These are phyloP conservation scores for Sclerotinia trifoliorum DNA, from an alignment of 2,329 filamentous ascomycete genomes.

Conservation along the genomic window DNA sequence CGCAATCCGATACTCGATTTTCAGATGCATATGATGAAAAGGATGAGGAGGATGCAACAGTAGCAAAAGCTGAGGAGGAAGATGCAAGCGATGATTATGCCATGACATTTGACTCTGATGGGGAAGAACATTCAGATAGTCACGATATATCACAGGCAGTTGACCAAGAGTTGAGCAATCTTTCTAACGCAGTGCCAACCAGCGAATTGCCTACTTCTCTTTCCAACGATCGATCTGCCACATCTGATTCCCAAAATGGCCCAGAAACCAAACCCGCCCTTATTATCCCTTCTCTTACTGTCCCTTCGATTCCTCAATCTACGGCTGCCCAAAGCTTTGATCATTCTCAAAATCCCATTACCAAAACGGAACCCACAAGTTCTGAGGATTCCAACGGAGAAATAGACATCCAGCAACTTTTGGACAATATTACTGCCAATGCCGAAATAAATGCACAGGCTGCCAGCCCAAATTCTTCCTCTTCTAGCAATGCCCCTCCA, in stretches of 20 bases:
- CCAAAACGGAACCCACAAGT: slow-evolving; percentile 27
- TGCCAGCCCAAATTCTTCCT: slow-evolving; percentile 29
- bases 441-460: slow-evolving; percentile 39
- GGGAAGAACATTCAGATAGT: slow-evolving; percentile 39
- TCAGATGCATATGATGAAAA: slow-evolving; percentile 41
- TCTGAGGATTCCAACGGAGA: slow-evolving; percentile 37
- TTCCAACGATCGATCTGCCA: slow-evolving; percentile 27
- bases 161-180: slow-evolving; percentile 34
- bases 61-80: slow-evolving; percentile 27
- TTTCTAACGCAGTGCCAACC: slow-evolving; percentile 33
- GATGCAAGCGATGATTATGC: slow-evolving; percentile 42
- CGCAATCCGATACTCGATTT: slow-evolving; percentile 38
- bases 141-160: slow-evolving; percentile 38
- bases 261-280: slow-evolving; percentile 30
- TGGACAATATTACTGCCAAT: slow-evolving; percentile 43
- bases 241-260: slow-evolving; percentile 27
- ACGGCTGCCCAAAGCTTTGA: slow-evolving; percentile 28
- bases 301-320: slow-evolving; percentile 27
- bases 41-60: slow-evolving; percentile 29
- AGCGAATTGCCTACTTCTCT: slow-evolving; percentile 27
- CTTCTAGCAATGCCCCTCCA: slow-evolving; percentile 31
- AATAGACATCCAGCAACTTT: slow-evolving; percentile 42
- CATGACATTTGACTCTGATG: slow-evolving; percentile 42
- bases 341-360: slow-evolving; percentile 25
- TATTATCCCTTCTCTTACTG: slow-evolving; percentile 28